These are phyloP conservation scores for Vachellia collinsii DNA, from an alignment of 306 rosid species.

Conservation along the genomic window DNA sequence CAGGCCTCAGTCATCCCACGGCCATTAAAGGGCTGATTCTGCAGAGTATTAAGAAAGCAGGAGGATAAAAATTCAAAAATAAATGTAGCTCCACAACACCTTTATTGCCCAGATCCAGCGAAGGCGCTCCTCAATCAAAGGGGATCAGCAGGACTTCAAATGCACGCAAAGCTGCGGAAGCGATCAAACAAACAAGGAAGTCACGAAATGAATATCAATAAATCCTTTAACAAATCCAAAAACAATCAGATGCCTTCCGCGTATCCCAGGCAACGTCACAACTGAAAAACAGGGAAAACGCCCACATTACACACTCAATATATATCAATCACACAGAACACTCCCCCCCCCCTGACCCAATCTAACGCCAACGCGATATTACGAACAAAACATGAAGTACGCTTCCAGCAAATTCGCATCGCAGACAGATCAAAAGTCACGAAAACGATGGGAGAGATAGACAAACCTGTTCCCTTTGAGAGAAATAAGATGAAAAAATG, in stretches of 20 bases:
- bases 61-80: background rate
- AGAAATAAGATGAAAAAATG: background rate
- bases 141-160: constrained; percentile 8
- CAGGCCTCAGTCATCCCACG: background rate
- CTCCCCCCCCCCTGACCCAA: constrained; percentile 16
- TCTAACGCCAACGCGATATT: background rate
- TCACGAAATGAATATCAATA: constrained; percentile 21
- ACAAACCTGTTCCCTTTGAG: background rate
- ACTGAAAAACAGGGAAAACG: constrained; percentile 31
- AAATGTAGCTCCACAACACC: constrained; percentile 27
- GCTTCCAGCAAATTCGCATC: background rate
- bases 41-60: background rate
- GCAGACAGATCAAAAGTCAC: constrained; percentile 29
- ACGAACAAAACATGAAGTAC: background rate
- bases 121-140: background rate
- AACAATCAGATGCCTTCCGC: constrained; percentile 2
- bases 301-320: constrained; percentile 1
- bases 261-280: constrained; percentile 46
- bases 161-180: constrained; percentile 30
- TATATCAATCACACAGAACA: constrained; percentile 13
- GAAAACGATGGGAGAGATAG: background rate
- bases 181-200: constrained; percentile 9
- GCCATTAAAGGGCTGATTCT: background rate
- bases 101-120: background rate
- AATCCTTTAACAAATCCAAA: constrained; percentile 31